These are phyloP conservation scores for Colletotrichum neosansevieriae DNA, from an alignment of 2,329 filamentous ascomycete genomes.

Conservation along the genomic window DNA sequence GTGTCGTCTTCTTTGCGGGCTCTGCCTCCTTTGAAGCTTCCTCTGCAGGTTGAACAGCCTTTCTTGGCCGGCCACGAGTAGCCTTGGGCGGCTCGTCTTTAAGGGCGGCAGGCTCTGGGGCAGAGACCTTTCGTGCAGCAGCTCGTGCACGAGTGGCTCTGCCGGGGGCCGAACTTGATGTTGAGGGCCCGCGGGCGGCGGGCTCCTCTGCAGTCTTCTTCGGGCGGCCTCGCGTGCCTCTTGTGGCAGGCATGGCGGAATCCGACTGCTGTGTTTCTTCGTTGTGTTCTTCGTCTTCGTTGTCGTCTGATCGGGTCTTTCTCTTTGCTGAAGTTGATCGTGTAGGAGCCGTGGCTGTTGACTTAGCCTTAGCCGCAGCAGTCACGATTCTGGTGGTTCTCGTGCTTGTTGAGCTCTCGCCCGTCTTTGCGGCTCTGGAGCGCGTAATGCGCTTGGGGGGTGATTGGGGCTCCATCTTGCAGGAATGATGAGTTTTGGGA, in stretches of 20 bases:
- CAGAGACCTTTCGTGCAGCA: constrained; percentile 45
- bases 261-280: constrained; percentile 45
- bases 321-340: constrained; percentile 55
- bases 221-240: constrained; percentile 59
- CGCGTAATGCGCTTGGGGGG: constrained; percentile 72
- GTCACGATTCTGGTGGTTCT: constrained; percentile 62
- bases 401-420: constrained; percentile 48
- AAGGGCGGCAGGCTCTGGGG: constrained; percentile 41
- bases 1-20: constrained; percentile 43
- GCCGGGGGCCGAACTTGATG: constrained; percentile 39
- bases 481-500: background rate
- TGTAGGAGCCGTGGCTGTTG: constrained; percentile 46
- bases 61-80: constrained; percentile 60
- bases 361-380: constrained; percentile 62
- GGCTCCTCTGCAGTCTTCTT: constrained; percentile 54
- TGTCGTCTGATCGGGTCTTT: constrained; percentile 67
- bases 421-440: constrained; percentile 57
- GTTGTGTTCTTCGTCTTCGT: constrained; percentile 61
- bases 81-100: constrained; percentile 47
- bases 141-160: constrained; percentile 48
- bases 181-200: constrained; percentile 21
- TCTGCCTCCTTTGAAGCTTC: constrained; percentile 45
- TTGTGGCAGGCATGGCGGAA: constrained; percentile 48
- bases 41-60: constrained; percentile 45
- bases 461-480: constrained; percentile 63